Evolutionary conservation across 306 rosid genomes (phyloP).

Genomic region (Castanospermum australe): DNA sequence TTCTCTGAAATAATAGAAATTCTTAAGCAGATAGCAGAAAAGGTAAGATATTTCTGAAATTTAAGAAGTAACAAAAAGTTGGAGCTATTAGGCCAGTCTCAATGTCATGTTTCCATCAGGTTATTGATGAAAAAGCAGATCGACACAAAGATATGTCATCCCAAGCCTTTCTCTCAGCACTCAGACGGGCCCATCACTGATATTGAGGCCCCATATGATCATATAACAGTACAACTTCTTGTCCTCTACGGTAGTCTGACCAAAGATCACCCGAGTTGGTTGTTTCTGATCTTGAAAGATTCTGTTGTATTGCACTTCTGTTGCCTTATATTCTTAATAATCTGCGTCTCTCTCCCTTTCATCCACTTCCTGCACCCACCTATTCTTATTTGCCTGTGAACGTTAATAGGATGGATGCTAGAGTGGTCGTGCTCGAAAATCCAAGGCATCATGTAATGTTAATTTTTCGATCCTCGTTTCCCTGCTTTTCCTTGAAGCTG

Average conservation of each 20-base stretch:
- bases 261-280: conserved; percentile 27
- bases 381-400: conserved; percentile 28
- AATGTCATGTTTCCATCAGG: conserved; percentile 45
- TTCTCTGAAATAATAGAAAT: conserved; percentile 74
- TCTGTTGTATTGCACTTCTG: conserved; percentile 13
- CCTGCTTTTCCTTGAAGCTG: too few relatives aligned
- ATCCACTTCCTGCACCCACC: conserved; percentile 8
- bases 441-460: conserved; percentile 17
- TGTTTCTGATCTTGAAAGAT: conserved; percentile 28
- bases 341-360: conserved; percentile 14
- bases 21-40: conserved; percentile 67
- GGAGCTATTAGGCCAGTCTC: conserved; percentile 2
- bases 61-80: neutral
- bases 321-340: conserved; percentile 20
- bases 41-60: conserved; percentile 46
- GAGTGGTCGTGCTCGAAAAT: conserved; percentile 19
- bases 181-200: conserved; percentile 58
- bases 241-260: conserved; percentile 47
- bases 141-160: conserved; percentile 55
- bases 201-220: too few relatives aligned
- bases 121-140: conserved; percentile 43
- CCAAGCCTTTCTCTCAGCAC: conserved; percentile 62
- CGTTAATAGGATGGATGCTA: conserved; percentile 31
- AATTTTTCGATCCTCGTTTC: conserved; percentile 8
- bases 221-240: too few relatives aligned